These are phyloP conservation scores for Salisapilia sapeloensis DNA, from an alignment of 352 stramenopile species.

Conservation along the genomic window DNA sequence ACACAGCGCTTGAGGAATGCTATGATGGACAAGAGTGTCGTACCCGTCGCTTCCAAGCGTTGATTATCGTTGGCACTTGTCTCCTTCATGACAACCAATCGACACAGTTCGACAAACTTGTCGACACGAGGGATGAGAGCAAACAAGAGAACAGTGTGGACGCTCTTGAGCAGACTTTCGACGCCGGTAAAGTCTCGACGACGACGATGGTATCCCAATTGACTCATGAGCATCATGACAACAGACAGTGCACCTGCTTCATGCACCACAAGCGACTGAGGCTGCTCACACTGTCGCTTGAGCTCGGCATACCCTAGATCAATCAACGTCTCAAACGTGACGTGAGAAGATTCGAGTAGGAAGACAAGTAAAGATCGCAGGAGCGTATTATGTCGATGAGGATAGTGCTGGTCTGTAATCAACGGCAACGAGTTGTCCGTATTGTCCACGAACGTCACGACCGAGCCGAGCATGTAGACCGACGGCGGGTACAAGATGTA, in stretches of 20 bases:
- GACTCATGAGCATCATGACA: conserved; percentile 77
- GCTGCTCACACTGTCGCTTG: conserved; percentile 19
- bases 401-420: conserved; percentile 71
- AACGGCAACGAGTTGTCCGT: conserved; percentile 65
- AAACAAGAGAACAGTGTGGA: conserved; percentile 22
- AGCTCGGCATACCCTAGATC: conserved; percentile 70
- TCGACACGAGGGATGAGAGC: conserved; percentile 47
- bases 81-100: conserved; percentile 41
- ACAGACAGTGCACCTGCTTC: conserved; percentile 73
- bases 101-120: conserved; percentile 60
- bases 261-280: conserved; percentile 40
- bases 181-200: conserved; percentile 62
- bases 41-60: conserved; percentile 40
- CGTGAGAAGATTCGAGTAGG: conserved; percentile 28
- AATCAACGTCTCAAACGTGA: conserved; percentile 60
- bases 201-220: conserved; percentile 69
- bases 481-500: conserved; percentile 77
- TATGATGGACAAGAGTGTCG: conserved; percentile 55
- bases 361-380: conserved; percentile 67
- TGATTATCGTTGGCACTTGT: conserved; percentile 19
- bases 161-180: conserved; percentile 31
- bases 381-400: conserved; percentile 60
- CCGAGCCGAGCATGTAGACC: conserved; percentile 73
- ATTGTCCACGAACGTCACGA: conserved; percentile 74
- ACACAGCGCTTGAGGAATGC: conserved; percentile 73